Base-by-base conservation (phyloP, 2,329 filamentous ascomycete species). In the Penicillium sp. region DNA sequence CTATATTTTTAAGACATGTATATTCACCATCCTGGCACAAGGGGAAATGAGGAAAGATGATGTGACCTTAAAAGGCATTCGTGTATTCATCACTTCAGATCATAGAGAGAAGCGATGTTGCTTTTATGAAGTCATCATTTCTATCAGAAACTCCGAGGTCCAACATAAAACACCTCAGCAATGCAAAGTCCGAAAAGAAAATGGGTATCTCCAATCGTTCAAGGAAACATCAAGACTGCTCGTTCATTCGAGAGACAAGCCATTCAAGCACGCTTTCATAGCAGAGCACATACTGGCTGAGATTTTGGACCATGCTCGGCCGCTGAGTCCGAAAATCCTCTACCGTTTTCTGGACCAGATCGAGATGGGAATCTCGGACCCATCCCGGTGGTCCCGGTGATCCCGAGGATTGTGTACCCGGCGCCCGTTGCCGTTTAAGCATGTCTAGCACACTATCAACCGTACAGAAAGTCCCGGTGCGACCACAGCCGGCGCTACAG, bases 381-480 rank as follows among this genome's bases (percentile, higher is more conserved):
- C 89, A 96, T n/a, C 18, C 76, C 77, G 33, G 42, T 23, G n/a
- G 1, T 81, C 81, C 76, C 76, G 33, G 45, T 22, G n/a, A 2
- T 81, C 81, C 33, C 22, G 20, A 27, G n/a, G 27, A 33, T 37
- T 23, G 53, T 43, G 52, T 18, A 15, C 14, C 27, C 27, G 74
- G 75, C 56, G 73, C 71, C 20, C 79, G 83, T 73, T 96, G 92
- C n/a, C 90, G 86, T 77, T 96, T 96, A 57, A 99, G 78, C 89
- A 97, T 96, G 73, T 97, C 92, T 54, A 97, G 88, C 8, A 97
- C 94, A 37, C 89, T 93, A 71, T 97, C 94, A 15, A 97, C 92
- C 0, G 94, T 96, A 72, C 94, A 97, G 69, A 97, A 99, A 0
- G 94, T 93, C 3, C 94, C 94, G 0, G 94, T 99, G 14, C 94